Base-by-base conservation (phyloP, 2,329 filamentous ascomycete species). In the Ophiostoma montium region DNA sequence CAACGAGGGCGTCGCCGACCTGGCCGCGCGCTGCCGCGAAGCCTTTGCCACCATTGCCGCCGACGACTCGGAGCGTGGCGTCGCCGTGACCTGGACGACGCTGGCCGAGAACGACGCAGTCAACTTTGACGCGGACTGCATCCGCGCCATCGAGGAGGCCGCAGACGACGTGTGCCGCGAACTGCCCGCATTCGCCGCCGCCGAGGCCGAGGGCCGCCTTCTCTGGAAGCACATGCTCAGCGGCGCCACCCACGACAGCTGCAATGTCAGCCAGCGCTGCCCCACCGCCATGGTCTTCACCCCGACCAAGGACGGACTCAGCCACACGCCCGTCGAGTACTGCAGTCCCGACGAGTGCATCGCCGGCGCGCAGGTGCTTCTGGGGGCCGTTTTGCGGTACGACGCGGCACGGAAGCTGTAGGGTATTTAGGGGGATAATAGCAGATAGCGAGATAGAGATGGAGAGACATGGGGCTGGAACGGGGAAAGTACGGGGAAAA, bases 91-190 rank as follows among this genome's bases (percentile, higher is more conserved):
- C 12, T 84, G 80, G 70, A 65, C 64, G 5, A 68, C 78, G 2
- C 80, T 86, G 57, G 78, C 78, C 54, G 69, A 76, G 49, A 76
- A 70, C 4, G 70, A 75, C 0, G 78, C 80, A 0, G 74, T 79
- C 0, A 68, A 69, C 23, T 88, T 88, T 63, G 70, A 86, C 56
- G 61, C 70, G 6, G 76, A 79, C 54, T 87, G 83, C 58, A 80
- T 88, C 49, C 61, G 65, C 1, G 81, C 78, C 36, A 80, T 87
- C 5, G 68, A 73, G 47, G 68, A 74, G 36, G 76, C 80, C n/a
- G 78, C 80, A 0, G 50, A 48, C 5, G 51, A 47, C 12, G 45
- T 35, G 19, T 9, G 19, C 2, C 30, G 36, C 36, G 7, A 27
- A 8, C 23, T 27, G 23, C 23, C 23, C 8, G 23, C 23, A 5